phyloP scores from a whole-genome alignment of 1,284 basidiomycete genomes.

The Naganishia albida region DNA sequence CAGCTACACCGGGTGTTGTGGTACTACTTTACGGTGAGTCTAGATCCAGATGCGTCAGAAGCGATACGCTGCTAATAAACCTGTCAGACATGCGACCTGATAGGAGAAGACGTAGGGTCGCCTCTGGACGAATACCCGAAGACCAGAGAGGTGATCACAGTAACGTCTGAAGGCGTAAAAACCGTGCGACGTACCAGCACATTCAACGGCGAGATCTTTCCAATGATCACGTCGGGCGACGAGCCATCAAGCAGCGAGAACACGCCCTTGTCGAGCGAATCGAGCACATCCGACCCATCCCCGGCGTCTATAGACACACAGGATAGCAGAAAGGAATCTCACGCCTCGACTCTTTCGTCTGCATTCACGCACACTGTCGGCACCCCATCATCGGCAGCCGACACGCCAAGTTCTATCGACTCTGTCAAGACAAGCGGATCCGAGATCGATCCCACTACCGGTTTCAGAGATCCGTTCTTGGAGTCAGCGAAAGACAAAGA shows the following conservation, averaged over 20 bases:
- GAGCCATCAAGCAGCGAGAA: background rate
- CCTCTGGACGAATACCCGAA: slow-evolving; percentile 18
- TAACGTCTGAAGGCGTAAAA: slow-evolving; percentile 47
- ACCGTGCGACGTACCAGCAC: slow-evolving; percentile 39
- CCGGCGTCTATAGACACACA: slow-evolving; percentile 4
- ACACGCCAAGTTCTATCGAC: slow-evolving; percentile 30
- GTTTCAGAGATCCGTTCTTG: slow-evolving; percentile 1
- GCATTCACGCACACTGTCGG: slow-evolving; percentile 8
- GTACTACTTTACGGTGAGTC: slow-evolving; percentile 86
- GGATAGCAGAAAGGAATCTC: slow-evolving; percentile 7
- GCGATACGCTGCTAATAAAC: background rate
- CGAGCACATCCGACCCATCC: slow-evolving; percentile 13
- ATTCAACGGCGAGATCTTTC: slow-evolving; percentile 26
- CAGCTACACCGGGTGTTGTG: slow-evolving; percentile 82
- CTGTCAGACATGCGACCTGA: slow-evolving; percentile 21
- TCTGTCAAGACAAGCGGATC: slow-evolving; percentile 16
- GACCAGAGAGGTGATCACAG: slow-evolving; percentile 27
- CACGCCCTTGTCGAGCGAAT: background rate
- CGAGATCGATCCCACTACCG: slow-evolving; percentile 16
- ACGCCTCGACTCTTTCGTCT: slow-evolving; percentile 28
- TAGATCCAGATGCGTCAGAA: background rate
- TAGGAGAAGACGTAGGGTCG: slow-evolving; percentile 19
- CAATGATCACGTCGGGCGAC: background rate
- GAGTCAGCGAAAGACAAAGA: slow-evolving; percentile 15
- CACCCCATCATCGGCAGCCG: slow-evolving; percentile 16